A percentile compares a stretch with the other conserved stretches of the same genome.
Evolutionary conservation across 208 protist genomes (phyloP).

Genomic region (Balamuthia mandrillaris): DNA sequence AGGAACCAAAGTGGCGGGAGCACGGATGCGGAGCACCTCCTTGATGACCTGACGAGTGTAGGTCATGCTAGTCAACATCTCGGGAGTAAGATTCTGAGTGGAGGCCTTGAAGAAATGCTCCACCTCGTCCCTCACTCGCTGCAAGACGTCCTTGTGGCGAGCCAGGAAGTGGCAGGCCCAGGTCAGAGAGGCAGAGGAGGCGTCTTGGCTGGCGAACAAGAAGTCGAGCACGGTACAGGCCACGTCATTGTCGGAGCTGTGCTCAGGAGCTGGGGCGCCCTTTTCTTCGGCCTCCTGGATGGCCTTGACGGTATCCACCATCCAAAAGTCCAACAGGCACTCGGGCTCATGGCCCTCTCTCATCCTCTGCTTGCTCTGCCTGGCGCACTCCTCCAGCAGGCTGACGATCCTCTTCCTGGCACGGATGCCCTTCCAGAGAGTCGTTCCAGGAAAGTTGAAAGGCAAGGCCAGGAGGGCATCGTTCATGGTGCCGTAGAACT

Average conservation of each 20-base stretch:
- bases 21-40: slow-evolving; percentile 68
- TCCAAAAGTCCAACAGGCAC: slow-evolving; percentile 89
- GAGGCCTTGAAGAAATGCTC: no score
- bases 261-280: slow-evolving; percentile 71
- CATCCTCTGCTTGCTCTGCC: slow-evolving; percentile 50
- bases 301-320: slow-evolving; percentile 71
- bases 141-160: slow-evolving; percentile 82
- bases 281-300: slow-evolving; percentile 62
- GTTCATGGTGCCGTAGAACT: slow-evolving; percentile 88
- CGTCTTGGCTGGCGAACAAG: slow-evolving; percentile 87
- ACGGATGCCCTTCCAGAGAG: slow-evolving; percentile 83
- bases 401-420: slow-evolving; percentile 81
- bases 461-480: slow-evolving; percentile 85
- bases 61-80: slow-evolving; percentile 82
- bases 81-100: slow-evolving; percentile 80
- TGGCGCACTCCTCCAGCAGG: slow-evolving; percentile 77
- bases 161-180: slow-evolving; percentile 83
- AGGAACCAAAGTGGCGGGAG: slow-evolving; percentile 67
- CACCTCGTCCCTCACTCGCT: slow-evolving; percentile 80
- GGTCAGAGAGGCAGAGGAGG: slow-evolving; percentile 71
- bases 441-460: slow-evolving; percentile 84
- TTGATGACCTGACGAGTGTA: slow-evolving; percentile 77
- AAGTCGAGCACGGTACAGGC: slow-evolving; percentile 87
- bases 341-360: slow-evolving; percentile 67
- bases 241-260: slow-evolving; percentile 80